Conservation (phyloP, 2,329 filamentous ascomycete genomes). For the Neopestalotiopsis sp. region DNA sequence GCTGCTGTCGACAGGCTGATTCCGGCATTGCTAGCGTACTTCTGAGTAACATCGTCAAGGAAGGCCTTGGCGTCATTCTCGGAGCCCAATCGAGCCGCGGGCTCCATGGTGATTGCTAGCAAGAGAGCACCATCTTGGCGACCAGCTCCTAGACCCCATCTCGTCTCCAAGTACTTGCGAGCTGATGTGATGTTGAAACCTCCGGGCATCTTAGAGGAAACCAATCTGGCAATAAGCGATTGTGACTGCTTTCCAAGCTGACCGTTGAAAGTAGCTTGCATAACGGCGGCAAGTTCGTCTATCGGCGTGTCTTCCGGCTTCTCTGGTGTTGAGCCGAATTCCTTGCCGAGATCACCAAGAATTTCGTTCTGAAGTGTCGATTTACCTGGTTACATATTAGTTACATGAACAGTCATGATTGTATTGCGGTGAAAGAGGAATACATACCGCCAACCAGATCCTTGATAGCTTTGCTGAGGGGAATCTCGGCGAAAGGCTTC, state of each 20-base stretch:
- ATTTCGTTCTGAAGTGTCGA: conserved; percentile 99
- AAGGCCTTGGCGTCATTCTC: conserved; percentile 92
- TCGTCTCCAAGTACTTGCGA: conserved; percentile 91
- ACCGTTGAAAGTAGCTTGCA: conserved; percentile 99
- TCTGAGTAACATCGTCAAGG: conserved; percentile 85
- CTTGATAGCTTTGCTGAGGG: conserved; percentile 96
- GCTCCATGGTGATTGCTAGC: conserved; percentile 91
- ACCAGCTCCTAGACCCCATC: conserved; percentile 86
- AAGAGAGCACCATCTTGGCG: conserved; percentile 91
- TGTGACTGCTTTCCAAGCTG: conserved; percentile 96
- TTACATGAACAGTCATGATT: not conserved
- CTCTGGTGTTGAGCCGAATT: conserved; percentile 97
- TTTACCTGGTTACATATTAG: conserved; percentile 69
- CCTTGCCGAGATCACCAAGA: conserved; percentile 94
- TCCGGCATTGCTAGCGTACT: conserved; percentile 84
- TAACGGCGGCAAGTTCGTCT: conserved; percentile 91
- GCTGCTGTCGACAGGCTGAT: conserved; percentile 81
- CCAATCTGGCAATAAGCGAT: conserved; percentile 89
- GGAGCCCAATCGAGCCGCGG: conserved; percentile 82
- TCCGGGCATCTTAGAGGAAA: conserved; percentile 99
- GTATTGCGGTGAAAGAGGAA: not conserved
- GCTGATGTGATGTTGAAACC: conserved; percentile 98
- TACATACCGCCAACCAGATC: conserved; percentile 92
- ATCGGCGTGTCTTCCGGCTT: conserved; percentile 98
- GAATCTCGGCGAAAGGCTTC: conserved; percentile 87